Evolutionary conservation across 441 rosid genomes (phyloP).

Genomic region (Arabidopsis hybrid): DNA sequence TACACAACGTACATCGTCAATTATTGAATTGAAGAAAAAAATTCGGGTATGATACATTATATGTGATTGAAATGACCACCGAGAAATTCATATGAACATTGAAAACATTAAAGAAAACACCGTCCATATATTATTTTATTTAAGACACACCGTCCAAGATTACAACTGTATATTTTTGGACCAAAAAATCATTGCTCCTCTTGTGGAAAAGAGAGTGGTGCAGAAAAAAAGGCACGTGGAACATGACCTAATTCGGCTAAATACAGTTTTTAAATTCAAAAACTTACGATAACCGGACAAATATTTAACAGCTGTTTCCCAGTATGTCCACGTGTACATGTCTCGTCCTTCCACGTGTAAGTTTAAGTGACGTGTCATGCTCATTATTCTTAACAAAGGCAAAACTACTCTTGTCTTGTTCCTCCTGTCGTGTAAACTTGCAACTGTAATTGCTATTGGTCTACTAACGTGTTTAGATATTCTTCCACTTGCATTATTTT

Average conservation of each 20-base stretch:
- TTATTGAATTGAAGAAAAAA: constrained; percentile 7
- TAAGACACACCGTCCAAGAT: constrained; percentile 40
- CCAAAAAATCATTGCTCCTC: constrained; percentile 30
- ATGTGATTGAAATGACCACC: constrained; percentile 13
- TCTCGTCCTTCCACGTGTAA: constrained; percentile 6
- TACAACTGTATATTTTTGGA: constrained; percentile 21
- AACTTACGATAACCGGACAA: constrained; percentile 14
- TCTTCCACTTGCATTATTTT: constrained; percentile 27
- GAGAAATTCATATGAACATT: constrained; percentile 1
- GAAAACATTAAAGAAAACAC: constrained; percentile 22
- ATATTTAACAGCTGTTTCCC: constrained; percentile 31
- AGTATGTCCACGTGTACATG: constrained; percentile 22
- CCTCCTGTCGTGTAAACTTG: constrained; percentile 26
- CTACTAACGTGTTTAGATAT: constrained; percentile 19
- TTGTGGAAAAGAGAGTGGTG: constrained; percentile 30
- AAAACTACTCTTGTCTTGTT: constrained; percentile 37
- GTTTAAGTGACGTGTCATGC: constrained; percentile 7
- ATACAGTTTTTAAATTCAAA: neutral
- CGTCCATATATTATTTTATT: constrained; percentile 32
- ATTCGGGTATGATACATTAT: neutral
- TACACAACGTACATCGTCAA: constrained; percentile 23
- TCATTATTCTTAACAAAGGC: constrained; percentile 21
- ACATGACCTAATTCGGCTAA: constrained; percentile 35
- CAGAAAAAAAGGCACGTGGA: constrained; percentile 44
- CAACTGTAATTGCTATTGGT: constrained; percentile 26